Evolutionary conservation across 2,329 filamentous ascomycete genomes (phyloP).

Genomic region (Pseudogymnoascus destructans): DNA sequence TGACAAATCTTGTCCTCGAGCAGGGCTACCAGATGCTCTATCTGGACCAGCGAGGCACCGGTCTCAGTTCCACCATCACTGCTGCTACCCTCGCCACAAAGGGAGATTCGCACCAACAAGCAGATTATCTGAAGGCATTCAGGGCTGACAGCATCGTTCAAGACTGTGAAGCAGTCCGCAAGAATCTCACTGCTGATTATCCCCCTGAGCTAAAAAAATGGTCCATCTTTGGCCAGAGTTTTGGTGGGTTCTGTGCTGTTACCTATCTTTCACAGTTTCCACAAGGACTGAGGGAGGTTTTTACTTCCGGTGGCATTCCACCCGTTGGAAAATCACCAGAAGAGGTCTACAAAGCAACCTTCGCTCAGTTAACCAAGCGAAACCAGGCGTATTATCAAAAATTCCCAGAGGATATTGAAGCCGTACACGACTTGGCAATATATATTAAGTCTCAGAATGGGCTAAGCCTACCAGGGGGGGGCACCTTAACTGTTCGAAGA

Average conservation of each 20-base stretch:
- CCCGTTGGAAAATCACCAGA: conserved; percentile 60
- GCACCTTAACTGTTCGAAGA: conserved; percentile 55
- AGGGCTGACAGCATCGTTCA: conserved; percentile 81
- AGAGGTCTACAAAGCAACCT: conserved; percentile 62
- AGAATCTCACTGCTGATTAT: conserved; percentile 56
- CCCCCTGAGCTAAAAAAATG: conserved; percentile 61
- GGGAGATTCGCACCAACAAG: conserved; percentile 54
- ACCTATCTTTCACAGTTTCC: conserved; percentile 77
- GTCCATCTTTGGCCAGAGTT: conserved; percentile 82
- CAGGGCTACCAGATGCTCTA: conserved; percentile 76
- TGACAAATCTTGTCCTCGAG: conserved; percentile 58
- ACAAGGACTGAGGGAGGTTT: conserved; percentile 66
- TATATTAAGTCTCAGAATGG: conserved; percentile 47
- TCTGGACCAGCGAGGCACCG: conserved; percentile 85
- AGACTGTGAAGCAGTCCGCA: conserved; percentile 76
- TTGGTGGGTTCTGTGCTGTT: conserved; percentile 74
- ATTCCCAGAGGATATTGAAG: conserved; percentile 64
- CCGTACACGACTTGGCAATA: conserved; percentile 51
- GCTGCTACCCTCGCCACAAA: conserved; percentile 54
- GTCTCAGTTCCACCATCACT: conserved; percentile 68
- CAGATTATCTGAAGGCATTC: conserved; percentile 70
- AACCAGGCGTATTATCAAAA: conserved; percentile 69
- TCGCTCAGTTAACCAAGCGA: conserved; percentile 53
- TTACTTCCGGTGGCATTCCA: conserved; percentile 72
- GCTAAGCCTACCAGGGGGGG: conserved; percentile 58